Conservation (phyloP, 768 basidiomycete species). For the Amanita brunnescens region DNA sequence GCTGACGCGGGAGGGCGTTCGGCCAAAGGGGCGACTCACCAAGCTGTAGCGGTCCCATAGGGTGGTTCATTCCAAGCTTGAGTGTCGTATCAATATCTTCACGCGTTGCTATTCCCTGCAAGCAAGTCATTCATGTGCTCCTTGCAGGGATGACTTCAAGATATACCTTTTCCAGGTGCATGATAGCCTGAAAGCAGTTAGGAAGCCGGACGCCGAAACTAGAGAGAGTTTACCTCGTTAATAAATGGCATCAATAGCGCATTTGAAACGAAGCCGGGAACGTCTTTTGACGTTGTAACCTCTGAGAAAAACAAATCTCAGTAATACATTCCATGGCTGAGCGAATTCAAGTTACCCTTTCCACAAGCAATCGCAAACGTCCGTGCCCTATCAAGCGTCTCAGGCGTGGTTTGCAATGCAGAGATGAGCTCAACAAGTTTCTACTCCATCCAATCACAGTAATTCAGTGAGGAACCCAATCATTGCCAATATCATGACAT, state of each 20-base stretch:
- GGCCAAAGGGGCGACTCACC: too few species aligned
- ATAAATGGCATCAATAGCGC: slow-evolving; percentile 95
- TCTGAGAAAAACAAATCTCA: slow-evolving; percentile 37
- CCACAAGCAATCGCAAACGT: slow-evolving; percentile 83
- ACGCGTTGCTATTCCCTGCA: slow-evolving; percentile 78
- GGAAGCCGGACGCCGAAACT: not conserved
- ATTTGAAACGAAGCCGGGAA: slow-evolving; percentile 93
- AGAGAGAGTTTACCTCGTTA: slow-evolving; percentile 56
- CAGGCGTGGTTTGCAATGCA: slow-evolving; percentile 79
- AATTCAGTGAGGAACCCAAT: not conserved
- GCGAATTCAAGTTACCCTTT: slow-evolving; percentile 48
- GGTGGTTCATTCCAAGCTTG: slow-evolving; percentile 88
- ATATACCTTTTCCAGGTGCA: slow-evolving; percentile 80
- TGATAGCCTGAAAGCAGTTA: slow-evolving; percentile 58
- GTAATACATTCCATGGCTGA: not conserved
- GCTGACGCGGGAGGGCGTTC: not conserved
- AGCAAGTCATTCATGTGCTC: not conserved
- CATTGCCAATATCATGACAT: slow-evolving; percentile 13
- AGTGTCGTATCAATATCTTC: slow-evolving; percentile 96
- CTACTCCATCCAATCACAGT: slow-evolving; percentile 24
- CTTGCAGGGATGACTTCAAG: not conserved
- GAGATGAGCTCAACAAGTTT: slow-evolving; percentile 95
- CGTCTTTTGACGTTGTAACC: slow-evolving; percentile 85
- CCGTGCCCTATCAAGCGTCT: slow-evolving; percentile 67
- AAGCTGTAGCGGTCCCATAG: slow-evolving; percentile 89